A percentile compares a stretch with the other conserved stretches of the same genome.
phyloP scores from a whole-genome alignment of 768 basidiomycete genomes.

The Calocera cornea region DNA sequence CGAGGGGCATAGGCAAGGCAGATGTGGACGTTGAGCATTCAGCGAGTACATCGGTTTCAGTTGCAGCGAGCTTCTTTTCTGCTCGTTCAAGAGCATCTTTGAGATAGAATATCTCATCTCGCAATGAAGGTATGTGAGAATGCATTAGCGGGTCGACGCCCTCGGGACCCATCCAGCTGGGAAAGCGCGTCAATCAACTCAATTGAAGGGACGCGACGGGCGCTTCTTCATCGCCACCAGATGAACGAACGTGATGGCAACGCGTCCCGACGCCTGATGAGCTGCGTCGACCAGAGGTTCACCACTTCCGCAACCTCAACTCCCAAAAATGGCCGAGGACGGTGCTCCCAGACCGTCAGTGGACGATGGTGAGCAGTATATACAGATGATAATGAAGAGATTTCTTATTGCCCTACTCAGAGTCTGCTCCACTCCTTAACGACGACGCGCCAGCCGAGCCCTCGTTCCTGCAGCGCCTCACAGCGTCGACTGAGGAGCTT shows the following conservation, averaged over 20 bases:
- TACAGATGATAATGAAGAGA: background rate
- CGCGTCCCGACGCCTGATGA: background rate
- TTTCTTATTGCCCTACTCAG: constrained; percentile 24
- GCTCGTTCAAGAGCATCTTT: background rate
- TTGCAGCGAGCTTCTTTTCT: background rate
- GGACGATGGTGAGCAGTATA: constrained; percentile 10
- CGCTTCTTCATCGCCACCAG: background rate
- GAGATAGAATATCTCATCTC: background rate
- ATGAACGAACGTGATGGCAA: background rate
- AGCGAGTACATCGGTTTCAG: background rate
- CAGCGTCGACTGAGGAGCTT: constrained; percentile 42
- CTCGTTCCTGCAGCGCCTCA: constrained; percentile 30
- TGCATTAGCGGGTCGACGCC: background rate
- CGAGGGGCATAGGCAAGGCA: constrained; percentile 18
- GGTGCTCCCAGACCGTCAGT: constrained; percentile 10
- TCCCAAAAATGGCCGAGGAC: constrained; percentile 6
- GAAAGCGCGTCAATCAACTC: background rate
- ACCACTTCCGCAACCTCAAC: background rate
- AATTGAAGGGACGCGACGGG: background rate
- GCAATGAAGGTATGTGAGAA: background rate
- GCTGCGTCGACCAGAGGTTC: background rate
- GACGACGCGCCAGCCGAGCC: constrained; percentile 25
- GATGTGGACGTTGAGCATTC: background rate
- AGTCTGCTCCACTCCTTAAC: constrained; percentile 50
- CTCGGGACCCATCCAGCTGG: too few relatives aligned